Conservation (phyloP, 106 monocot species). For the Apostasia ramifera region DNA sequence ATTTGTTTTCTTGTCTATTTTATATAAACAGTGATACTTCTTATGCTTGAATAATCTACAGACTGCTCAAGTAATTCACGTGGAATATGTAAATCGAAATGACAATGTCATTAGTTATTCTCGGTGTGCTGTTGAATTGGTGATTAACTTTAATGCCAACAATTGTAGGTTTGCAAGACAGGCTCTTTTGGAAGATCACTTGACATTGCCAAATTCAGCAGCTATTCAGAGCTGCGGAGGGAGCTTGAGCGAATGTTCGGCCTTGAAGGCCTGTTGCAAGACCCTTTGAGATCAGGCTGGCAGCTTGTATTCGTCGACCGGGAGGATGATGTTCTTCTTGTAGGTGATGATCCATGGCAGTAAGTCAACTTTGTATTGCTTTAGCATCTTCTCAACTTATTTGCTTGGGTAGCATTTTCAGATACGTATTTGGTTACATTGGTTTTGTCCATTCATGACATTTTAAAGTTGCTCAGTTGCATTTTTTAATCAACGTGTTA, state of each 20-base stretch:
- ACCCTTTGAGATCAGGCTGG: constrained; percentile 99
- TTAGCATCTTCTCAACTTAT: neutral
- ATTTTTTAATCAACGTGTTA: too few species aligned
- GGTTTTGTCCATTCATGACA: neutral
- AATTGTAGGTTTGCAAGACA: constrained; percentile 51
- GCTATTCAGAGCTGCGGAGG: constrained; percentile 65
- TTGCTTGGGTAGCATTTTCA: too few species aligned
- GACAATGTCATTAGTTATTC: too few species aligned
- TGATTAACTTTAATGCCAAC: neutral
- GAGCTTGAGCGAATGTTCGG: constrained; percentile 75
- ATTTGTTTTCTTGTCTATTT: too few species aligned
- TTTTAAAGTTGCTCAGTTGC: neutral
- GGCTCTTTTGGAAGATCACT: constrained; percentile 76
- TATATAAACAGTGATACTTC: too few species aligned
- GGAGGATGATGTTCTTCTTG: constrained; percentile 75
- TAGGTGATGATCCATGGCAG: constrained; percentile 83
- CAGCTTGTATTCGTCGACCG: constrained; percentile 99
- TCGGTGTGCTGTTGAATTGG: too few species aligned
- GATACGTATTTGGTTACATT: neutral
- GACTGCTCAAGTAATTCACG: too few species aligned
- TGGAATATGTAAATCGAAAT: too few species aligned
- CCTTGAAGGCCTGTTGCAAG: constrained; percentile 73
- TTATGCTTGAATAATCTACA: too few species aligned
- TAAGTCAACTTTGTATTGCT: constrained; percentile 23
- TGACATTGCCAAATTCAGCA: constrained; percentile 76